Conservation (phyloP, 2,329 filamentous ascomycete species). For the Pezicula radicicola region DNA sequence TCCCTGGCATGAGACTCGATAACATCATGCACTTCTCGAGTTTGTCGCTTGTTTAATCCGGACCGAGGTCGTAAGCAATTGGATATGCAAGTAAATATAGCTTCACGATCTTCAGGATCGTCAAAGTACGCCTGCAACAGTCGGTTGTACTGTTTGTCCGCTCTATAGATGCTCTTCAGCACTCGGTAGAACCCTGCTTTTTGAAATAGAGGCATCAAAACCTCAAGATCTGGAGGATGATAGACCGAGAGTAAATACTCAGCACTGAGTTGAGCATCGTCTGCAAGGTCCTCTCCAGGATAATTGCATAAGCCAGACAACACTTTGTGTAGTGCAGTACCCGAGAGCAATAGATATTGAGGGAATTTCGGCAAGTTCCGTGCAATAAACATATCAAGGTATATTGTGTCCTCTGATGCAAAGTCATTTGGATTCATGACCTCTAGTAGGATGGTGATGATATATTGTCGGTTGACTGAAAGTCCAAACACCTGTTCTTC, state of each 20-base stretch:
- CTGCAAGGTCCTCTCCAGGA: slow-evolving; percentile 74
- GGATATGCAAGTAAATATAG: slow-evolving; percentile 75
- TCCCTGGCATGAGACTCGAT: slow-evolving; percentile 55
- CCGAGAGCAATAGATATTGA: slow-evolving; percentile 88
- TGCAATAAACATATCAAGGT: slow-evolving; percentile 97
- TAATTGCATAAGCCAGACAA: slow-evolving; percentile 82
- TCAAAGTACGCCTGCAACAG: slow-evolving; percentile 82
- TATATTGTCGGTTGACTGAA: slow-evolving; percentile 86
- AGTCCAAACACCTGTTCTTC: slow-evolving; percentile 66
- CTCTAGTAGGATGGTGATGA: slow-evolving; percentile 86
- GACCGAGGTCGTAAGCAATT: slow-evolving; percentile 68
- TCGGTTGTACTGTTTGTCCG: slow-evolving; percentile 74
- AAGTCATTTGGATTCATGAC: slow-evolving; percentile 82
- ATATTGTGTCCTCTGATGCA: slow-evolving; percentile 78
- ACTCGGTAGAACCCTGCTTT: slow-evolving; percentile 86
- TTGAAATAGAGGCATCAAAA: slow-evolving; percentile 73
- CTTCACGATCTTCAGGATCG: slow-evolving; percentile 71
- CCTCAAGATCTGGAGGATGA: slow-evolving; percentile 77
- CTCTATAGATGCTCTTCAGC: slow-evolving; percentile 81
- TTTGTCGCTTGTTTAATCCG: slow-evolving; percentile 65
- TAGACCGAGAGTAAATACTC: slow-evolving; percentile 95
- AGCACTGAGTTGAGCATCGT: slow-evolving; percentile 94
- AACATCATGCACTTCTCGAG: slow-evolving; percentile 64
- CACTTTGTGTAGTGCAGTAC: slow-evolving; percentile 78
- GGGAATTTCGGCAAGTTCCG: slow-evolving; percentile 95